Evolutionary conservation across 2,329 filamentous ascomycete species (phyloP).

Genomic region (Neopestalotiopsis clavispora): DNA sequence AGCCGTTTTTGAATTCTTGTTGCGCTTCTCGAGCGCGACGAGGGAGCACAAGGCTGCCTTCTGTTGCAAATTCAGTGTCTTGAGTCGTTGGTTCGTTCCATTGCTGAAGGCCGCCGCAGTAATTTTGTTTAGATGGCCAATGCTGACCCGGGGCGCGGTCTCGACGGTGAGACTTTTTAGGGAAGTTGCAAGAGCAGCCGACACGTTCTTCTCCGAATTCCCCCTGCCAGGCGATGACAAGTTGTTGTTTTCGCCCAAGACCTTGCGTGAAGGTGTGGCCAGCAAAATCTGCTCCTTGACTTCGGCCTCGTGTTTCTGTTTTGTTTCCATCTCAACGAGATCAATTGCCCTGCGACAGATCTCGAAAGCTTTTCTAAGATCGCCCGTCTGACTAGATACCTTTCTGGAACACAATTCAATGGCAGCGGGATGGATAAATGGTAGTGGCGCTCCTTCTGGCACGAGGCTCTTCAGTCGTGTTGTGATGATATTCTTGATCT

Average conservation of each 20-base stretch:
- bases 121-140: conserved; percentile 89
- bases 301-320: conserved; percentile 71
- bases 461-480: conserved; percentile 79
- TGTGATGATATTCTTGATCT: conserved; percentile 87
- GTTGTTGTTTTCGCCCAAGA: conserved; percentile 83
- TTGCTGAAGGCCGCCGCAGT: conserved; percentile 91
- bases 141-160: conserved; percentile 85
- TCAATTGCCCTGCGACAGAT: conserved; percentile 90
- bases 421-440: conserved; percentile 91
- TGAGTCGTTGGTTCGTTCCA: conserved; percentile 82
- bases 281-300: conserved; percentile 60
- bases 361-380: conserved; percentile 93
- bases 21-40: conserved; percentile 82
- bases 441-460: conserved; percentile 64
- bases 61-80: conserved; percentile 91
- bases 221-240: conserved; percentile 59
- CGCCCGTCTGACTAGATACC: conserved; percentile 90
- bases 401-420: conserved; percentile 95
- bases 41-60: conserved; percentile 93
- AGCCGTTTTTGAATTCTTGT: conserved; percentile 51
- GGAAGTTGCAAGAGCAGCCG: conserved; percentile 56
- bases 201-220: conserved; percentile 44
- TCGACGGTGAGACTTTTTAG: conserved; percentile 70
- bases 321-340: conserved; percentile 83
- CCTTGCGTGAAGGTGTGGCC: conserved; percentile 73